Base-by-base conservation (phyloP, 768 basidiomycete genomes). In the Leccinum fibrillosum region DNA sequence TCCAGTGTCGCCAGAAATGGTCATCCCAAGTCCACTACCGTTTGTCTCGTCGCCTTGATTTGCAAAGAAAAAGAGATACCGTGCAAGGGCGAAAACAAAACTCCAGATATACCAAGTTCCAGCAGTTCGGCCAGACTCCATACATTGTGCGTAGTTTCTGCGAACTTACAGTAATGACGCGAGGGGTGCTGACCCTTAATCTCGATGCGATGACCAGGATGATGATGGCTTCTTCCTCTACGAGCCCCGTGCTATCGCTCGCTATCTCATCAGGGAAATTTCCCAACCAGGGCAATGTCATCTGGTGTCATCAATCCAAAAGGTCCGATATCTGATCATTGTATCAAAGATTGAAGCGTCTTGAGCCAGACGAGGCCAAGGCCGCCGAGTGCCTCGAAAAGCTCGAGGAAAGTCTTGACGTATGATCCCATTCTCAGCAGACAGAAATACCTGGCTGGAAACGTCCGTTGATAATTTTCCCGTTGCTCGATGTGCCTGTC, bases 181-280 rank as follows among this genome's bases (percentile, higher is more conserved):
- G 34, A 35, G 13, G 13, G 15, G 9, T 5, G 10, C 19, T 26
- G 11, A 13, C 8, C 26, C 11, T 30, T n/a, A 26, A 47, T 44
- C 1, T 37, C 5, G 5, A 17, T 57, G 55, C 13, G 8, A 32
- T 5, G 7, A 30, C 45, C 21, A 68, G 67, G 59, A 69, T 23
- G 78, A 80, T 42, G 74, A 76, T 60, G 30, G 78, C n/a, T 70
- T 80, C 57, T 62, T 71, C 56, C 60, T 82, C 5, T 80, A 69
- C 60, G 78, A 79, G 58, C 70, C 72, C 23, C 75, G 78, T 23
- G 78, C 78, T 1, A 78, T 81, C 55, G 57, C 58, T 17, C 74
- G 77, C 12, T 89, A 88, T 67, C 65, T 88, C 62, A 80, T 76
- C 34, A 67, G 23, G 69, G 37, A 87, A 86, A 69, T 82, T 83